These are phyloP conservation scores for Enteropsectra breve DNA, from an alignment of 371 early-diverging fungal species.

Conservation along the genomic window DNA sequence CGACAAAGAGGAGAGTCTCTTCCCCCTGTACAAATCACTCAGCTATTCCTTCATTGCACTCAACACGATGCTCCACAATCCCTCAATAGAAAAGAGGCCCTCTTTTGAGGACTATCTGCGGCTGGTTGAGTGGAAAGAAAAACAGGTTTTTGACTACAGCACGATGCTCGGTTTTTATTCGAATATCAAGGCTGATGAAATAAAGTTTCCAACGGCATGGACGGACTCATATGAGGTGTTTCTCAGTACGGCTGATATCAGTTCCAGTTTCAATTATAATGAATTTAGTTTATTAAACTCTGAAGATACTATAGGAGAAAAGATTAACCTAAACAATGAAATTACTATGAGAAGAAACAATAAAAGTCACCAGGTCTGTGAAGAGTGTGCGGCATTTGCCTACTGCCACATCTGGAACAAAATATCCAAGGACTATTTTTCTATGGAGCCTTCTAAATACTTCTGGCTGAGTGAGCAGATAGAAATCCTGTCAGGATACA, in stretches of 20 bases:
- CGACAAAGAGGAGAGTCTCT: conserved; percentile 13
- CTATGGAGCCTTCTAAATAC: conserved; percentile 11
- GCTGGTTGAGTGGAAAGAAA: conserved; percentile 21
- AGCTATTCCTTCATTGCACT: conserved; percentile 77
- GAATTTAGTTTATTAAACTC: no score
- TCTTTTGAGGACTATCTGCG: conserved; percentile 70
- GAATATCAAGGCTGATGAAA: conserved; percentile 44
- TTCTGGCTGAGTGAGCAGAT: no score
- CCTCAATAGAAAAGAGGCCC: conserved; percentile 76
- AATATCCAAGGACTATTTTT: conserved; percentile 14
- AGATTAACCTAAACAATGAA: no score
- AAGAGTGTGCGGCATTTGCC: not conserved
- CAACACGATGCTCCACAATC: conserved; percentile 83
- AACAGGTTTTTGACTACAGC: conserved; percentile 26
- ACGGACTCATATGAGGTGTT: conserved; percentile 16
- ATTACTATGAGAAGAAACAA: no score
- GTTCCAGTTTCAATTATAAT: no score
- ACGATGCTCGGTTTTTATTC: conserved; percentile 40
- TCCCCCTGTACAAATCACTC: conserved; percentile 62
- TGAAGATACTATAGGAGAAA: no score
- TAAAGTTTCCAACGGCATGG: conserved; percentile 47
- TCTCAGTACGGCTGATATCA: not conserved
- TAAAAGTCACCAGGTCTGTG: not conserved
- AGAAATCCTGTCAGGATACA: no score
- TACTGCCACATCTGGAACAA: conserved; percentile 12